Evolutionary conservation across 148 eudicot genomes (phyloP), one percentile per base, ranked within the genome.

Genomic region (Drosera capensis): DNA sequence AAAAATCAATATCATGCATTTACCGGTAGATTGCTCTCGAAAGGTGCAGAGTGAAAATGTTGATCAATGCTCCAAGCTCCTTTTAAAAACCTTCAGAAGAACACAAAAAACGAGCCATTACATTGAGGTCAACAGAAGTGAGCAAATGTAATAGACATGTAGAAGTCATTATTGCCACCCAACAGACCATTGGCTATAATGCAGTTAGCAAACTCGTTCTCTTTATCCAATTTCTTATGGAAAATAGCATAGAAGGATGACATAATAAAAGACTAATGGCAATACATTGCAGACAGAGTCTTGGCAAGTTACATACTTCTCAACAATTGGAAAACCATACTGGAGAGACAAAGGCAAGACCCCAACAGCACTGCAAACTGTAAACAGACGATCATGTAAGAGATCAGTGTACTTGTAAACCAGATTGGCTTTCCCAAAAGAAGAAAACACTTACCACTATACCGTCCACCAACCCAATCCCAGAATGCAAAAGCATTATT

Each of bases 401-500:
- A 35, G 12, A n/a, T 51, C 45, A 40, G 28, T 36, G 20, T 20
- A 51, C 22, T n/a, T 25, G 18, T 25, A 38, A 28, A 45, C 22
- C 46, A 19, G 37, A 34, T 43, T 39, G 38, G 41, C 16, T 16
- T 11, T 42, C 23, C 47, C 46, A 14, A 25, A 48, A 16, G 5
- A 45, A 43, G 30, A 64, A 41, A 23, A 7, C 44, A 62, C 73
- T 43, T 57, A 85, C 99, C 99, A 71, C 99, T 90, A 58, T 90
- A 90, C 72, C 99, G 79, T 53, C 95, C 99, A 48, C 99, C 99
- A 38, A 90, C 99, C 99, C 99, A 90, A 53, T 90, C 99, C 99
- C 99, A 90, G 62, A 90, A 90, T 54, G 95, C 93, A 70, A 90
- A 90, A 54, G 99, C 95, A 73, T 85, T 90, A 16, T 78, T 74